Evolutionary conservation across 805 yeast genomes (phyloP), one percentile per base, ranked within the genome.

Genomic region (Brettanomyces bruxellensis): DNA sequence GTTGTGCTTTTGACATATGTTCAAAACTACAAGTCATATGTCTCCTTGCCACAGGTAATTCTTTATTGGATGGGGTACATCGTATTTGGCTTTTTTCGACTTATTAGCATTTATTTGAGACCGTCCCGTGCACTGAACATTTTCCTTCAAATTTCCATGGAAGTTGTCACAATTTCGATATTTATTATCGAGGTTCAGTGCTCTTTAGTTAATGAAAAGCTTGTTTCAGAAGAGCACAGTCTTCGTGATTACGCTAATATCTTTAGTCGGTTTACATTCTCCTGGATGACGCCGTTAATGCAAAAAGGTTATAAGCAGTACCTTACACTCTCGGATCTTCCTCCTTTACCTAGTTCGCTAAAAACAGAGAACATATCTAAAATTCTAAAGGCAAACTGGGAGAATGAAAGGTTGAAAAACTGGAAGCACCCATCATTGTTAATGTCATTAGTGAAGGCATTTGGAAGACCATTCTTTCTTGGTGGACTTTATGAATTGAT

Each of bases 401-500:
- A 70, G 22, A 49, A 58, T 6, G 83, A 86, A 59, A 55, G 68
- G 51, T 11, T 49, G 56, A 47, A 61, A 55, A 51, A 49, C 24
- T 47, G 47, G 25, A 45, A 41, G 5, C 11, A 9, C 14, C 66
- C 65, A 11, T 59, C 64, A 12, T 48, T 62, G 30, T 12, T 47
- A 11, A 35, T 39, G 45, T 86, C 93, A 0, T 53, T 90, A 30
- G 53, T 73, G 14, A 66, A 67, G 49, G 78, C 93, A 1, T 88
- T 85, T 66, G 96, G 95, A 25, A 60, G 64, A 1, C 79, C 78
- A 11, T 84, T 84, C 54, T 34, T 78, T 3, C 47, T 78, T 34
- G 95, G 89, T 11, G 91, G 87, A 42, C 47, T 74, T 5, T 86
- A 81, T 69, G 86, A 86, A 58, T 71, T 72, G 3, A 49, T 72